Evolutionary conservation across 768 basidiomycete genomes (phyloP).

Genomic region (Tylopilus cervinicoccineus): DNA sequence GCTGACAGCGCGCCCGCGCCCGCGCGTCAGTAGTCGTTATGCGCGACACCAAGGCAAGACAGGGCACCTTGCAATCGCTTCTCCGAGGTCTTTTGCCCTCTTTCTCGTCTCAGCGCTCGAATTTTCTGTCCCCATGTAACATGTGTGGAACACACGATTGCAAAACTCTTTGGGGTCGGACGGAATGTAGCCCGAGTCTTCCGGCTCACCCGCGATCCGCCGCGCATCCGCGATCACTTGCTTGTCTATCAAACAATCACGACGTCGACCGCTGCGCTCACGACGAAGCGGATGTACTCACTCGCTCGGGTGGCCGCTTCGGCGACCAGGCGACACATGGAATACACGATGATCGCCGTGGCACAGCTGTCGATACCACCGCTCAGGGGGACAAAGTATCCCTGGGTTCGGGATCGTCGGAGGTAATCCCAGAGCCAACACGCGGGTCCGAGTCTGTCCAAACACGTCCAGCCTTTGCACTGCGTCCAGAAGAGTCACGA

Average conservation of each 20-base stretch:
- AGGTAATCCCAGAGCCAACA: constrained; percentile 99
- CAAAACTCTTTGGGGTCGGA: constrained; percentile 85
- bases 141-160: constrained; percentile 88
- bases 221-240: constrained; percentile 91
- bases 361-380: constrained; percentile 98
- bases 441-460: constrained; percentile 81
- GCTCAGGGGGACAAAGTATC: constrained; percentile 93
- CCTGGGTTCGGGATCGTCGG: constrained; percentile 86
- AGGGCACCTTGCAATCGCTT: constrained; percentile 88
- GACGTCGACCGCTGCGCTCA: not conserved
- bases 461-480: not conserved
- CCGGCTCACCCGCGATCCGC: constrained; percentile 81
- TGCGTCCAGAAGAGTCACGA: not conserved
- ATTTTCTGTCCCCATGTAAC: constrained; percentile 99
- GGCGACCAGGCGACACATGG: constrained; percentile 90
- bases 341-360: constrained; percentile 91
- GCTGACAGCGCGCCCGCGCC: constrained; percentile 37
- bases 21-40: no score
- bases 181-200: constrained; percentile 79
- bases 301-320: constrained; percentile 74
- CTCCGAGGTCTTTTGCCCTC: constrained; percentile 82
- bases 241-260: constrained; percentile 43
- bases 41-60: no score
- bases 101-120: constrained; percentile 82
- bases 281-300: constrained; percentile 30